Percentiles rank a stretch among this genome's conserved stretches.
phyloP scores from a whole-genome alignment of 148 eudicot species.

The Talinum fruticosum region DNA sequence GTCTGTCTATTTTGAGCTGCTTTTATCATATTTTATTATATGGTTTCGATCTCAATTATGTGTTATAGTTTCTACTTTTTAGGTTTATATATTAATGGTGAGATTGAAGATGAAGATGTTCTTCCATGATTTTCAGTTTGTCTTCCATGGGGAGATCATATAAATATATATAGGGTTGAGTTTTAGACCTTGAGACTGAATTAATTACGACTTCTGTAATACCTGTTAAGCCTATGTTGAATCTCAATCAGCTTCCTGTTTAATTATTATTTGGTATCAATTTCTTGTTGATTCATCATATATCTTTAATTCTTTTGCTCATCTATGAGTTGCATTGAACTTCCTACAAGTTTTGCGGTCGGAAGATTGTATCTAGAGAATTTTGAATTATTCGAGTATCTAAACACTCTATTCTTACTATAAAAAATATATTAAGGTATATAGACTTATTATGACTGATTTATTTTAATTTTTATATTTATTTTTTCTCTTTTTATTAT shows the following conservation, averaged over 20 bases:
- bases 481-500: too few species aligned
- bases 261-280: background rate
- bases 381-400: too few species aligned
- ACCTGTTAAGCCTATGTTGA: background rate
- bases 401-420: too few species aligned
- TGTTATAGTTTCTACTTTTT: background rate
- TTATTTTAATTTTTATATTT: too few species aligned
- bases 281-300: background rate
- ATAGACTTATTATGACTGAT: too few species aligned
- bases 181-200: background rate
- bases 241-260: background rate
- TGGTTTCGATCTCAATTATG: background rate
- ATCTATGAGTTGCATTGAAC: too few species aligned
- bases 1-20: background rate
- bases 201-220: background rate
- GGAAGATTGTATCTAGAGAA: too few species aligned
- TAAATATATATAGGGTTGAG: background rate
- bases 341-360: too few species aligned
- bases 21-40: background rate
- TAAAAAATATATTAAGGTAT: too few species aligned
- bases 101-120: background rate
- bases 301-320: too few species aligned
- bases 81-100: background rate
- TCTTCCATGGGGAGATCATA: constrained; percentile 11
- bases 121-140: constrained; percentile 27